Percentiles rank a stretch among this genome's conserved stretches.
These are phyloP conservation scores for Dacryopinax primogenitus DNA, from an alignment of 768 basidiomycete genomes.

Conservation along the genomic window DNA sequence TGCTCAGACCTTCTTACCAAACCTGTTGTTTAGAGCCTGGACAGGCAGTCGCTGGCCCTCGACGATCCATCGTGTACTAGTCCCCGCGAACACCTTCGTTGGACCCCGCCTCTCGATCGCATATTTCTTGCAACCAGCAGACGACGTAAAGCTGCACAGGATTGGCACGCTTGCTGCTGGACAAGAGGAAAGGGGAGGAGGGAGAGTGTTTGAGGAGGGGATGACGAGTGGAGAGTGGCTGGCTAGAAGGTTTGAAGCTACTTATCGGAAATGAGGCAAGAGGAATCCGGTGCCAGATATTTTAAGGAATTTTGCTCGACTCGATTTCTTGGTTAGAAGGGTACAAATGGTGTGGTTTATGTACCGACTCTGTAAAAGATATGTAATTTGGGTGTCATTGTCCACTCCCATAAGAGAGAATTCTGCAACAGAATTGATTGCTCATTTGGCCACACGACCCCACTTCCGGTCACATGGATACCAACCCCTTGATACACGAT, in stretches of 20 bases:
- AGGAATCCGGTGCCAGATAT: background rate
- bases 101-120: constrained; percentile 20
- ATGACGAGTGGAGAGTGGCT: background rate
- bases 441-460: no score
- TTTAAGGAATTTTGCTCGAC: no score
- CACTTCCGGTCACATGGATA: no score
- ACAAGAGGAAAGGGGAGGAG: background rate
- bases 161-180: background rate
- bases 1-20: background rate
- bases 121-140: constrained; percentile 21
- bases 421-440: no score
- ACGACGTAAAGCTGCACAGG: constrained; percentile 10
- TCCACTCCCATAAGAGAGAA: no score
- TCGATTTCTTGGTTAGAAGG: no score
- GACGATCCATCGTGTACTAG: constrained; percentile 19
- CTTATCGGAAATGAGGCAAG: background rate
- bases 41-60: constrained; percentile 17
- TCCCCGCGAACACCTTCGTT: constrained; percentile 16
- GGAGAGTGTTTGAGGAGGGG: constrained; percentile 5
- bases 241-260: background rate
- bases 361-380: no score
- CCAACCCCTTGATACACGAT: no score
- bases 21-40: constrained; percentile 14
- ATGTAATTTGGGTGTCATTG: no score
- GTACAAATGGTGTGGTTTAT: no score